Conservation (phyloP, 2,329 filamentous ascomycete genomes). For the Didymella segeticola region DNA sequence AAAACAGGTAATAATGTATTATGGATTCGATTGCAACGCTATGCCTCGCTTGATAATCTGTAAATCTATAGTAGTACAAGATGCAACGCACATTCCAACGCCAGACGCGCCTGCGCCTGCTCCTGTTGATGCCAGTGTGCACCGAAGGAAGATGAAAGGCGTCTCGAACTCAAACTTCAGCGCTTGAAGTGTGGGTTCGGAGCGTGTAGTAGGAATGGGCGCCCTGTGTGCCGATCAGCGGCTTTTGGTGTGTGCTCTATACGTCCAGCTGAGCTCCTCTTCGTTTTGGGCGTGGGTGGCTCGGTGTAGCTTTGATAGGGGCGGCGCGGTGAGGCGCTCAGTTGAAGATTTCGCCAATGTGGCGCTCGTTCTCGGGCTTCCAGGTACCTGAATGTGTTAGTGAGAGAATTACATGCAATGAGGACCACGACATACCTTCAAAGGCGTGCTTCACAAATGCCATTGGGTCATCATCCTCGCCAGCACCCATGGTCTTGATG, state of each 20-base stretch:
- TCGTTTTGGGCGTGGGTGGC: too few species aligned
- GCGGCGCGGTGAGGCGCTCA: constrained; percentile 18
- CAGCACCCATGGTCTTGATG: constrained; percentile 89
- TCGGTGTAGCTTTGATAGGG: too few species aligned
- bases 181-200: constrained; percentile 37
- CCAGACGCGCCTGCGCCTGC: constrained; percentile 9
- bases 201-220: constrained; percentile 10
- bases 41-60: constrained; percentile 7
- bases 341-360: constrained; percentile 44
- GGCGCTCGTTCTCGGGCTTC: constrained; percentile 45
- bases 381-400: constrained; percentile 44
- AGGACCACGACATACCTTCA: constrained; percentile 70
- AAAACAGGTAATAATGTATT: background rate
- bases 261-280: too few species aligned
- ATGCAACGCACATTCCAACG: constrained; percentile 8
- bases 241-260: constrained; percentile 5
- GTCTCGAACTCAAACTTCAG: constrained; percentile 32
- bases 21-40: background rate
- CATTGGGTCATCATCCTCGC: constrained; percentile 89
- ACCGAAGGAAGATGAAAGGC: constrained; percentile 5
- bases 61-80: constrained; percentile 12
- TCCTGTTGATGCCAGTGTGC: constrained; percentile 5
- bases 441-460: constrained; percentile 98
- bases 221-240: constrained; percentile 2
- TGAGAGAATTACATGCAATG: too few species aligned